Evolutionary conservation across 1,139 yeast genomes (phyloP), one percentile per base, ranked within the genome.

Genomic region (Debaryomycetaceae sp.): DNA sequence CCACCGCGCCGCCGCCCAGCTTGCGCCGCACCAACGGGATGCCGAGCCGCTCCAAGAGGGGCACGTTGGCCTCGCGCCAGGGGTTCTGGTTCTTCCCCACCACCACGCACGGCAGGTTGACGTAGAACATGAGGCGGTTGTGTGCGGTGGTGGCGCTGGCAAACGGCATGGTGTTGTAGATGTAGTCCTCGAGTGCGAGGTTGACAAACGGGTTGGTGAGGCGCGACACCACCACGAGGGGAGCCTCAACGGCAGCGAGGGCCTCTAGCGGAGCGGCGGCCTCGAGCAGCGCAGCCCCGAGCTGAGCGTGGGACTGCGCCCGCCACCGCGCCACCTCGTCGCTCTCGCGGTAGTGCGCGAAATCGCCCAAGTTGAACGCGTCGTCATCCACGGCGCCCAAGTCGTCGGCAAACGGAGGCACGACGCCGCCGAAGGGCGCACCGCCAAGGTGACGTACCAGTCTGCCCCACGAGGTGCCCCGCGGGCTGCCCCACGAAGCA

Each of bases 1-100:
- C 95, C 1, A 93, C 99, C 0, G 97, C 78, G 0, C 99, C 99
- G 2, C 99, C 99, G 1, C 99, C 99, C 2, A 95, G 82, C 28
- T 73, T 63, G 37, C 99, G 65, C 42, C 98, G 64, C 3, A 93
- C 55, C 9, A 89, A 52, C 0, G 94, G 91, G n/a, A 85, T 67
- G 1, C 65, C 64, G 9, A 75, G 53, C 1, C 65, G 47, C 5
- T 68, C 61, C 8, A 85, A 58, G n/a, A 76, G 47, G 0, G 78
- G 73, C 3, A 91, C 39, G 46, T 85, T 83, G 19, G 81, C 72
- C 50, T 91, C 99, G 37, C 78, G 74, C 89, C 93, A 91, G 2
- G 96, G 95, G 43, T 88, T 91, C 53, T 93, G 98, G 51, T 91
- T 91, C 49, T 93, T 85, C 1, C 98, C 98, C n/a, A 91, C 65